These are phyloP conservation scores for Penicillium lividum DNA, from an alignment of 495 filamentous ascomycete species.

Conservation along the genomic window DNA sequence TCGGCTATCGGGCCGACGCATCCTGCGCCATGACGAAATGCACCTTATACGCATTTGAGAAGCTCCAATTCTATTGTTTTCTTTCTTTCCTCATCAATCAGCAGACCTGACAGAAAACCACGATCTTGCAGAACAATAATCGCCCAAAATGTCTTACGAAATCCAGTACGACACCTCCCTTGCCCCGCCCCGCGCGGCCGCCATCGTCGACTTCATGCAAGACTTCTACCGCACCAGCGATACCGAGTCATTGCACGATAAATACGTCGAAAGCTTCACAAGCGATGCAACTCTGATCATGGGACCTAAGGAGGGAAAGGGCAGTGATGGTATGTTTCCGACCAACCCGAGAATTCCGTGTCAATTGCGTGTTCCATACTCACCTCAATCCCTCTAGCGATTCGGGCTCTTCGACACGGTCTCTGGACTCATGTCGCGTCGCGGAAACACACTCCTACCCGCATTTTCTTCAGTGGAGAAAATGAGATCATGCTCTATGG, in stretches of 20 bases:
- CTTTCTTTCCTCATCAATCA: neutral
- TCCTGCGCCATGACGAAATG: conserved; percentile 9
- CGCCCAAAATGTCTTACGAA: conserved; percentile 24
- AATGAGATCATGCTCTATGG: conserved; percentile 65
- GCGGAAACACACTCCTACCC: conserved; percentile 49
- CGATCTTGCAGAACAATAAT: neutral
- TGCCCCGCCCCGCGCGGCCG: conserved; percentile 32
- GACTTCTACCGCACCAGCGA: conserved; percentile 61
- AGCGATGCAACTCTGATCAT: conserved; percentile 57
- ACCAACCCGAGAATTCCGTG: neutral
- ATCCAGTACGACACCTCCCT: conserved; percentile 35
- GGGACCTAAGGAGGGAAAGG: conserved; percentile 52
- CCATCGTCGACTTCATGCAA: conserved; percentile 52
- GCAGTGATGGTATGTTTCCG: conserved; percentile 46
- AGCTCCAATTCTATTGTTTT: neutral
- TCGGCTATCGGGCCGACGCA: conserved; percentile 19
- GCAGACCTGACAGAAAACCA: conserved; percentile 2
- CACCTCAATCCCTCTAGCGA: conserved; percentile 38
- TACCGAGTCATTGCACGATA: conserved; percentile 54
- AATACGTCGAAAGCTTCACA: conserved; percentile 57
- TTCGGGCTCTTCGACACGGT: conserved; percentile 52
- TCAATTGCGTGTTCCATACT: neutral
- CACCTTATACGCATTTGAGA: neutral
- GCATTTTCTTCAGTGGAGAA: conserved; percentile 54
- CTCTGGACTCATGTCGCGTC: conserved; percentile 59